These are phyloP conservation scores for Solioccasus polychromus DNA, from an alignment of 768 basidiomycete genomes.

Conservation along the genomic window DNA sequence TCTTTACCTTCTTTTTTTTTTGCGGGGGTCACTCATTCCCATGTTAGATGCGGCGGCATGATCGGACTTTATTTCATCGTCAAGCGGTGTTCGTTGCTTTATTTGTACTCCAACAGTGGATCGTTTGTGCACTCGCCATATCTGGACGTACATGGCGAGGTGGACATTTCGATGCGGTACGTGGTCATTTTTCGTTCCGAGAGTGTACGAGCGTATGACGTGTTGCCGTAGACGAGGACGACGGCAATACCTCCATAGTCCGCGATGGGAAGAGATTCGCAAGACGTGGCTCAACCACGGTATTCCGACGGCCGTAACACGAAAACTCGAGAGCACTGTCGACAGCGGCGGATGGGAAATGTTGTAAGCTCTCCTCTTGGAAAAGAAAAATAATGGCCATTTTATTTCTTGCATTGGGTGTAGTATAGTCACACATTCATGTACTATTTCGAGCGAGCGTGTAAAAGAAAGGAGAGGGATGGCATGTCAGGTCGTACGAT, in stretches of 20 bases:
- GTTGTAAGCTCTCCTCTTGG: conserved; percentile 38
- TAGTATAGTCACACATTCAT: not conserved
- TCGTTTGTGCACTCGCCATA: conserved; percentile 88
- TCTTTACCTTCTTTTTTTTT: not conserved
- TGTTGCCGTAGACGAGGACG: conserved; percentile 54
- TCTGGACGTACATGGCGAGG: conserved; percentile 90
- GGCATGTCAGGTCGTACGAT: not conserved
- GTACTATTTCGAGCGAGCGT: not conserved
- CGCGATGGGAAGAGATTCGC: conserved; percentile 88
- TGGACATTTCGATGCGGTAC: conserved; percentile 89
- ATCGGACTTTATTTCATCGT: conserved; percentile 89
- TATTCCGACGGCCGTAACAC: conserved; percentile 85
- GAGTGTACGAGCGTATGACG: not conserved
- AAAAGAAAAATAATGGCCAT: not conserved
- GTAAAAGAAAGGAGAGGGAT: too few species aligned
- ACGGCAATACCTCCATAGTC: conserved; percentile 80
- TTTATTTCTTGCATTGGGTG: not conserved
- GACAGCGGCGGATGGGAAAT: conserved; percentile 96
- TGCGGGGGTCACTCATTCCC: too few species aligned
- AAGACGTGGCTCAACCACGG: conserved; percentile 89
- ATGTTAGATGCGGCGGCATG: conserved; percentile 86
- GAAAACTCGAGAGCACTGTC: conserved; percentile 81
- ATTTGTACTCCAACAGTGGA: conserved; percentile 86
- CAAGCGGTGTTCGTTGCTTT: conserved; percentile 87
- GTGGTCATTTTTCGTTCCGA: conserved; percentile 11